Conservation (phyloP, 2,329 filamentous ascomycete species). For the Sporothrix humicola region DNA sequence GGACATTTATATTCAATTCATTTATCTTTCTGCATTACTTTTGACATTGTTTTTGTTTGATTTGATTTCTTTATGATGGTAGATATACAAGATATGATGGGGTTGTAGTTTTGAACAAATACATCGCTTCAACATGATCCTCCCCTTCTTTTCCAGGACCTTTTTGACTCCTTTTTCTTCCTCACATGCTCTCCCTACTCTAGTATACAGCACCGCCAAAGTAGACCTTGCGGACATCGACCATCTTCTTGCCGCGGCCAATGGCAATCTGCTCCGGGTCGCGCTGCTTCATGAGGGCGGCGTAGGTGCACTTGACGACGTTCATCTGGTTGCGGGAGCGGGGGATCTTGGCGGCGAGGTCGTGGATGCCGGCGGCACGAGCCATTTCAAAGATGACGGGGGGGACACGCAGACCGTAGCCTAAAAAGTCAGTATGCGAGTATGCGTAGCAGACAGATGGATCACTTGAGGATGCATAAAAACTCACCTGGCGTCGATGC, state of each 20-base stretch:
- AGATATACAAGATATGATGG: conserved; percentile 25
- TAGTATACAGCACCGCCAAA: conserved; percentile 79
- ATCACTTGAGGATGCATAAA: not conserved
- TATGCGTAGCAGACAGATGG: not conserved
- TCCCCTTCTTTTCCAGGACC: not conserved
- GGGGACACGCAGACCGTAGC: conserved; percentile 91
- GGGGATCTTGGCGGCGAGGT: conserved; percentile 81
- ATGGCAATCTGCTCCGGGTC: conserved; percentile 89
- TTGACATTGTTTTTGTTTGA: not conserved
- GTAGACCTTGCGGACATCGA: conserved; percentile 96
- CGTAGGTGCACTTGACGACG: conserved; percentile 86
- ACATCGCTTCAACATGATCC: not conserved
- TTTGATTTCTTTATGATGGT: conserved; percentile 11
- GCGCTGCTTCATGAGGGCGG: conserved; percentile 81
- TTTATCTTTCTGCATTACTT: not conserved
- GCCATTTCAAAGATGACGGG: conserved; percentile 94
- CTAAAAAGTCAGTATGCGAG: conserved; percentile 52
- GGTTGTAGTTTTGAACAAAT: conserved; percentile 21
- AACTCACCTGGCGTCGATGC: conserved; percentile 79
- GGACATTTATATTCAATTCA: not conserved
- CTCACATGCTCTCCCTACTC: conserved; percentile 10
- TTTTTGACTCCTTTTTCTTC: not conserved
- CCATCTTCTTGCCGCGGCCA: conserved; percentile 89
- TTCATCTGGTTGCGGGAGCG: conserved; percentile 97
- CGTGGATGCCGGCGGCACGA: conserved; percentile 81